These are phyloP conservation scores for Colletotrichum viniferum DNA, from an alignment of 2,329 filamentous ascomycete genomes.

Conservation along the genomic window DNA sequence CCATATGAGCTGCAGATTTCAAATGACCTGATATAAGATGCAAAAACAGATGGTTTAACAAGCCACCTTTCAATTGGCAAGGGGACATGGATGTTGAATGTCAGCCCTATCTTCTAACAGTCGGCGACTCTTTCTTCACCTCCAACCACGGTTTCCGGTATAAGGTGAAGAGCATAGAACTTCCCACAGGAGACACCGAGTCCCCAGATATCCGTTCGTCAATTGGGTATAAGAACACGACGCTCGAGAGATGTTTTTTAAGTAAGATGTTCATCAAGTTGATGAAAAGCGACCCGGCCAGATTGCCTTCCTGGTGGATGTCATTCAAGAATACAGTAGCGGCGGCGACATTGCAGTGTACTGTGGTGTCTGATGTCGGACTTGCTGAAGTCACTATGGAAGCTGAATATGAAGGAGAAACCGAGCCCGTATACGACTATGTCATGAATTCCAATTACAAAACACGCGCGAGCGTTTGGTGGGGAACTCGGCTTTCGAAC, in stretches of 20 bases:
- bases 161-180: background rate
- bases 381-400: background rate
- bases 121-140: background rate
- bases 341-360: background rate
- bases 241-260: background rate
- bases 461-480: background rate
- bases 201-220: background rate
- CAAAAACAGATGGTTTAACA: background rate
- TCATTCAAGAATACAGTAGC: background rate
- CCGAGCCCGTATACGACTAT: background rate
- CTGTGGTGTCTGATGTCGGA: background rate
- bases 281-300: background rate
- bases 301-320: background rate
- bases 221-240: background rate
- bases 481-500: background rate
- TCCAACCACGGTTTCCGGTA: background rate
- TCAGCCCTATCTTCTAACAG: background rate
- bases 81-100: background rate
- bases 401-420: background rate
- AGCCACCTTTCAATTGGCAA: background rate
- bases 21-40: background rate
- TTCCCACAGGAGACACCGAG: background rate
- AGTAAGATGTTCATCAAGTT: background rate
- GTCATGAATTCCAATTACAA: background rate
- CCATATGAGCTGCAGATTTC: accelerated